Base-by-base conservation (phyloP, 768 basidiomycete species). In the Floccularia luteovirens region DNA sequence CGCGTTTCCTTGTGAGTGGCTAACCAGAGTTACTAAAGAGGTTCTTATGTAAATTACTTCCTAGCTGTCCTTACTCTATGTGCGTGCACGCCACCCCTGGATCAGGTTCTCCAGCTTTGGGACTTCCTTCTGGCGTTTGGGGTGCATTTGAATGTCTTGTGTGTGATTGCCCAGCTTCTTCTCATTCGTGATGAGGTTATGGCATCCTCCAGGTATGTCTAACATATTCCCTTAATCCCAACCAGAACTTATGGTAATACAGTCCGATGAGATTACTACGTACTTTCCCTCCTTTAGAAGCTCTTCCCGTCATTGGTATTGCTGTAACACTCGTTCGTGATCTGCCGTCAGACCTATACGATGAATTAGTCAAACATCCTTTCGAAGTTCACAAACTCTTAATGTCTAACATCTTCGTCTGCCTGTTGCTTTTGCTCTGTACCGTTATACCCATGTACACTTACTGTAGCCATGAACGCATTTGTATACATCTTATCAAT, bases 111-210 rank as follows among this genome's bases (percentile, higher is more conserved):
- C 21, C 82, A 82, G 48, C 65, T 99, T 39, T 99, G 96, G 94
- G 96, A 99, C 59, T 99, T 98, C 56, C 72, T 99, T 6, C 72
- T 99, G 20, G 90, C 94, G 3, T 98, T 93, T 53, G 96, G 96
- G 11, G 88, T 93, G 17, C 96, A 98, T 54, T 70, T 99, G 14
- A 99, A 99, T 53, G 84, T 99, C 8, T 69, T 99, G 12, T 97
- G 93, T 54, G 92, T 98, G 2, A 97, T 98, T 44, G 94, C 96
- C 5, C 96, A 98, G 53, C 63, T 99, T 3, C 58, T 93, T 3
- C 74, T 94, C 8, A 94, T 97, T 62, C 72, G 91, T 43, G 84
- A 89, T 32, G 88, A 91, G 33, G 77, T 99, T 34, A 90, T 99
- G 82, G 70, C 64, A 36, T 90, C 85, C 1, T 69, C 81, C 2